phyloP scores from a whole-genome alignment of 108 stramenopile genomes.

The Nitzschia putrida region DNA sequence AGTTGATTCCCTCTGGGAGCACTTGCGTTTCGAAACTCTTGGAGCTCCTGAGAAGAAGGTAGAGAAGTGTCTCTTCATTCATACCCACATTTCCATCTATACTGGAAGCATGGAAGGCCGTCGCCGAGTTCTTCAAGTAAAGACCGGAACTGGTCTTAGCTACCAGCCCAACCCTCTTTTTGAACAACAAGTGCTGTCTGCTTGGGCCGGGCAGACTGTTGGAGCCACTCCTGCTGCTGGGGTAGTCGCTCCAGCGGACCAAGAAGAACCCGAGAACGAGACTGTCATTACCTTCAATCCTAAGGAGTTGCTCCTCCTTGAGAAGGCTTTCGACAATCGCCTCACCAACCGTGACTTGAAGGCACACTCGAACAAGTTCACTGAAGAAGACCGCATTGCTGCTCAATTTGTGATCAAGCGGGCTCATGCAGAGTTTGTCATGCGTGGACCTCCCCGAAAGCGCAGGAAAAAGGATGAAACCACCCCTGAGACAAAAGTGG shows the following conservation, averaged over 20 bases:
- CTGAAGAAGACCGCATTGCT: slow-evolving; percentile 30
- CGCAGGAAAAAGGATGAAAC: slow-evolving; percentile 18
- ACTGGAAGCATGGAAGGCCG: slow-evolving; percentile 19
- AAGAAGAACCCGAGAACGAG: slow-evolving; percentile 12
- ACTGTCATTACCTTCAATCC: slow-evolving; percentile 40
- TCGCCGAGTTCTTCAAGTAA: slow-evolving; percentile 35
- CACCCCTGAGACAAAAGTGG: background rate
- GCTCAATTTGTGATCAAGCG: slow-evolving; percentile 31
- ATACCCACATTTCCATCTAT: slow-evolving; percentile 27
- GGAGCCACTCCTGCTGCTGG: background rate
- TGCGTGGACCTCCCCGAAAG: slow-evolving; percentile 26
- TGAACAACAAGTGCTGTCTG: slow-evolving; percentile 32
- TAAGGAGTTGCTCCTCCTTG: slow-evolving; percentile 34
- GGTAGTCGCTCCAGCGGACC: background rate
- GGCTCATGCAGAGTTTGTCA: slow-evolving; percentile 34
- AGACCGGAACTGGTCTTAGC: slow-evolving; percentile 19
- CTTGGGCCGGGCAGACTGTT: slow-evolving; percentile 23
- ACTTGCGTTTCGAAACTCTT: slow-evolving; percentile 31
- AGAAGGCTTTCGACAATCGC: slow-evolving; percentile 40
- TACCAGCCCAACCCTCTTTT: slow-evolving; percentile 34
- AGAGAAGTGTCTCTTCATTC: slow-evolving; percentile 37
- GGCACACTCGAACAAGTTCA: slow-evolving; percentile 31
- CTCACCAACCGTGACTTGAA: slow-evolving; percentile 27
- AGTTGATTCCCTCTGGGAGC: slow-evolving; percentile 38
- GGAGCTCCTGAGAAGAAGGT: slow-evolving; percentile 7